Evolutionary conservation across 148 eudicot genomes (phyloP), one percentile per base, ranked within the genome.

Genomic region (Persicaria tinctoria): DNA sequence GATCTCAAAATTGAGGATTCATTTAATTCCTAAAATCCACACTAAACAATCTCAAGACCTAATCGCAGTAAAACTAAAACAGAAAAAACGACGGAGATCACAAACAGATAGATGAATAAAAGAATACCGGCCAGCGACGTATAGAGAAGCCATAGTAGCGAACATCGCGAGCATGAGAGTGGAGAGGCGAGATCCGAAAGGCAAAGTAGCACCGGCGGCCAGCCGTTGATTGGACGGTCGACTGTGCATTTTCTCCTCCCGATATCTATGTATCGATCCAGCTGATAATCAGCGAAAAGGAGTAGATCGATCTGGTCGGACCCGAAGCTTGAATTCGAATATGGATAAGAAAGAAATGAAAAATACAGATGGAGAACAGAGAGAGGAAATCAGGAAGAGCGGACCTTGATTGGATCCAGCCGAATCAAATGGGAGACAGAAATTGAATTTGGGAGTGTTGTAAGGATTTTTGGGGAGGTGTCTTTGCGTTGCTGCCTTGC

Each of bases 101-200:
- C 32, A 66, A 38, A 75, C 48, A 60, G 50, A 46, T 0, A 9
- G 74, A 76, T 12, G 59, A 14, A 69, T 41, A n/a, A 45, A 23
- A 55, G 75, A 56, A 9, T 75, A 92, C 91, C 97, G 75, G 73
- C 85, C 87, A 66, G 93, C 97, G 41, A 90, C 89, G 76, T 88
- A 90, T 50, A 90, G 20, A 64, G 91, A 80, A 60, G 97, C 89
- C 91, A 88, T 89, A 48, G 92, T 83, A 73, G 97, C 97, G 73
- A 89, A 84, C 92, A 89, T 89, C 3, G 87, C 81, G 68, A 92
- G 84, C 82, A 90, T 48, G 13, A 88, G 83, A 74, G 81, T 59
- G 0, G 83, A 81, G 66, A 87, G 70, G 48, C 83, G 90, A 73
- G 87, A 86, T 80, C 87, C 72, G 46, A 83, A 79, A 12, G 74